phyloP scores from a whole-genome alignment of 148 eudicot genomes.

The Rhododendron williamsianum region DNA sequence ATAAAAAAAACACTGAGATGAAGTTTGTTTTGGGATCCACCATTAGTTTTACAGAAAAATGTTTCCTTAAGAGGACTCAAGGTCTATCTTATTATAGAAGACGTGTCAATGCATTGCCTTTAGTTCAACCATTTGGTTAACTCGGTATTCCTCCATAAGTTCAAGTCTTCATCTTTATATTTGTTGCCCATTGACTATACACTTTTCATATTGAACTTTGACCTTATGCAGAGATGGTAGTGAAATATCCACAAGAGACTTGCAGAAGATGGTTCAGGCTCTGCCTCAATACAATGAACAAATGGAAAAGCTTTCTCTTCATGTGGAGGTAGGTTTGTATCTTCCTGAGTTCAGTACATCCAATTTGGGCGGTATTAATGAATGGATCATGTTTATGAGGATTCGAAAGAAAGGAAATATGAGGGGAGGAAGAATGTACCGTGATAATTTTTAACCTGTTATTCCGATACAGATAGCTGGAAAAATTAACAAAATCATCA shows the following conservation, averaged over 20 bases:
- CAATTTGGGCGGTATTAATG: neutral
- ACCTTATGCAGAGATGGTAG: conserved; percentile 62
- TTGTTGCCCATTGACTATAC: neutral
- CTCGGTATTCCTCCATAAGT: neutral
- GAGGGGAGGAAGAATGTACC: neutral
- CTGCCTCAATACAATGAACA: conserved; percentile 90
- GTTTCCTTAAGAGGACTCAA: neutral
- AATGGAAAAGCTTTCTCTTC: conserved; percentile 83
- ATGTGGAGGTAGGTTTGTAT: conserved; percentile 68
- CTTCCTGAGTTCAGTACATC: conserved; percentile 1
- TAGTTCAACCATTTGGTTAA: neutral
- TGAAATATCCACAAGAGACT: conserved; percentile 83
- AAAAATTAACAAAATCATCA: conserved; percentile 64
- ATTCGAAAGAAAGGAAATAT: neutral
- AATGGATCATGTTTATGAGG: neutral
- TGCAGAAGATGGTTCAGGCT: conserved; percentile 99
- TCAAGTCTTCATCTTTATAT: neutral
- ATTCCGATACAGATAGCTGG: conserved; percentile 75
- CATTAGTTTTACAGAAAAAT: neutral
- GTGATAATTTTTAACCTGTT: neutral
- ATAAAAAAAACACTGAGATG: neutral
- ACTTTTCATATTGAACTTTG: conserved; percentile 9
- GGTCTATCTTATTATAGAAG: neutral
- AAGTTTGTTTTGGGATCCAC: neutral
- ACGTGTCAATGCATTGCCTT: neutral